Conservation (phyloP, 192 early-diverging fungal species). For the Tieghemiomyces parasiticus region DNA sequence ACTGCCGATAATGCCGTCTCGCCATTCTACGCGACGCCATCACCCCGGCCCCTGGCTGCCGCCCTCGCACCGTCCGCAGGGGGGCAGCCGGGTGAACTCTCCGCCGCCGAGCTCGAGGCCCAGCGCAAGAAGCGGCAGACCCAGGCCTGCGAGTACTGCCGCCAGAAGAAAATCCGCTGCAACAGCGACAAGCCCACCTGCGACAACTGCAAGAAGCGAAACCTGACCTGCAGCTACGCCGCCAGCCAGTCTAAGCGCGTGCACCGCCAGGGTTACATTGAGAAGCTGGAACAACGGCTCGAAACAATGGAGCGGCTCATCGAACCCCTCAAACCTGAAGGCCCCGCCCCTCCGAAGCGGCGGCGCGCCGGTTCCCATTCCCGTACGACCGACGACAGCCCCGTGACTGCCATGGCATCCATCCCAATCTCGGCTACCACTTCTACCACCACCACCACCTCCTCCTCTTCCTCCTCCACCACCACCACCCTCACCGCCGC, state of each 20-base stretch:
- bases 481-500: not conserved
- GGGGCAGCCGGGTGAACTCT: no score
- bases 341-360: not conserved
- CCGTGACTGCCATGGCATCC: not conserved
- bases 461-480: not conserved
- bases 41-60: no score
- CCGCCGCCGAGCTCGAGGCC: no score
- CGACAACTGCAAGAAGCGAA: constrained; percentile 43
- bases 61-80: no score
- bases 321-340: constrained; percentile 16
- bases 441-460: not conserved
- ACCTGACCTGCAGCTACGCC: constrained; percentile 43
- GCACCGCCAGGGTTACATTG: constrained; percentile 63
- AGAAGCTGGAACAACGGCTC: constrained; percentile 54
- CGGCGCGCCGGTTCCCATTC: not conserved
- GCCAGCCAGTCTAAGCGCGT: constrained; percentile 62
- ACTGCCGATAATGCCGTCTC: no score
- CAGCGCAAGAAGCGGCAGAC: constrained; percentile 33
- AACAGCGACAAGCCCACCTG: constrained; percentile 56
- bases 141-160: constrained; percentile 56
- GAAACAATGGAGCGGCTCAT: constrained; percentile 65
- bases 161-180: constrained; percentile 67
- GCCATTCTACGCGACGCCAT: no score
- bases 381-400: not conserved
- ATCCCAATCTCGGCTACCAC: not conserved